Conservation (phyloP, 2,329 filamentous ascomycete species). For the Westerdykella aurantiaca region DNA sequence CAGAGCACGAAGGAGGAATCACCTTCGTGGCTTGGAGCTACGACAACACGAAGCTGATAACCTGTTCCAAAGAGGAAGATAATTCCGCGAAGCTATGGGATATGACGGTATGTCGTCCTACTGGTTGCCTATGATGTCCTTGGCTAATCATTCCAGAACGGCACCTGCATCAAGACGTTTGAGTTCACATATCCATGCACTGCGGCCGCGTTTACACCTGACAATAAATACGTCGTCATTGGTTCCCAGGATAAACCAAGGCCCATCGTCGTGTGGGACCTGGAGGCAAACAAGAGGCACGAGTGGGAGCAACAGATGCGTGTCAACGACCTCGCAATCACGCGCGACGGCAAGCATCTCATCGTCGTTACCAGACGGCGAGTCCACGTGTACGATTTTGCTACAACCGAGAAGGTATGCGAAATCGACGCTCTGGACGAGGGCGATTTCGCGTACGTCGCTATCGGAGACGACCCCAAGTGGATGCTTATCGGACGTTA, state of each 20-base stretch:
- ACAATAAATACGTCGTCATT: conserved; percentile 71
- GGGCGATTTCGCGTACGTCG: conserved; percentile 68
- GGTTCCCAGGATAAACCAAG: conserved; percentile 42
- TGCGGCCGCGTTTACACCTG: conserved; percentile 80
- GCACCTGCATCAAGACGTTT: conserved; percentile 54
- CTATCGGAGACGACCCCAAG: conserved; percentile 73
- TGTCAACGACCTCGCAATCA: conserved; percentile 79
- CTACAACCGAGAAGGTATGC: conserved; percentile 68
- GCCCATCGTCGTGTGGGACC: conserved; percentile 52
- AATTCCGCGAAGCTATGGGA: conserved; percentile 71
- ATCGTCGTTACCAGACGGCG: conserved; percentile 68
- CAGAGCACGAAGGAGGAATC: conserved; percentile 67
- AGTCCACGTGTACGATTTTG: conserved; percentile 76
- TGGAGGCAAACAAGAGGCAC: conserved; percentile 56
- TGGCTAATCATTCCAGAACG: conserved; percentile 19
- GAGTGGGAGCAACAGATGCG: conserved; percentile 65
- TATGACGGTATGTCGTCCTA: conserved; percentile 24
- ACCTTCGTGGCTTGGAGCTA: conserved; percentile 87
- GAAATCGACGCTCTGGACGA: conserved; percentile 62
- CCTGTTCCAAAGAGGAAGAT: conserved; percentile 64
- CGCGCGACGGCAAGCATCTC: conserved; percentile 70
- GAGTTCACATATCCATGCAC: conserved; percentile 80
- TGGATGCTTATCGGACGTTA: conserved; percentile 77
- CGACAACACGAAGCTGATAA: conserved; percentile 79
- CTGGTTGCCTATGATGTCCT: neutral